Evolutionary conservation across 108 stramenopile species (phyloP), one percentile per base, ranked within the genome.

Genomic region (Aurantiochytrium sp.): DNA sequence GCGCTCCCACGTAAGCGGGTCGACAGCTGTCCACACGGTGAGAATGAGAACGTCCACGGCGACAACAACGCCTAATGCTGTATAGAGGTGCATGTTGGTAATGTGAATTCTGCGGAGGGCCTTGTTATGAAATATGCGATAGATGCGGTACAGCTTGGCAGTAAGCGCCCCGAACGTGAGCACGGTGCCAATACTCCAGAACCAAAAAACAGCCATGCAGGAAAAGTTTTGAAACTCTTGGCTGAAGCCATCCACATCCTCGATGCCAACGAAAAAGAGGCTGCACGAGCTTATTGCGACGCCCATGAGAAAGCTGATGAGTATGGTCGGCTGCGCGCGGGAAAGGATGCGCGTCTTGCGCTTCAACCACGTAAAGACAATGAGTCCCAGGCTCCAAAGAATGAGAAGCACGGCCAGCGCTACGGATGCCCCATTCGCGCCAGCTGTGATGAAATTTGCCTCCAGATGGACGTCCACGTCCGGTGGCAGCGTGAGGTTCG

Each of bases 311-410:
- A 83, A 83, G 25, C 19, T 21, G 3, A 53, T 83, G 23, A 83
- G n/a, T 6, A 83, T 83, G n/a, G 76, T 53, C 5, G 76, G 76
- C 76, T 83, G 76, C n/a, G 76, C 76, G 49, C 76, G 76, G 76
- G 76, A 83, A 10, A 83, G 44, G 76, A 83, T 83, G 0, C 76
- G 45, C 23, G 76, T 83, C n/a, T 25, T n/a, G 19, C 76, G 45
- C 76, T 83, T 83, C 51, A 53, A 12, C 76, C 76, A 83, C 14
- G 76, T 83, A 4, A 83, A 83, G 51, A 8, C 76, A 6, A 35
- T 35, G 45, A 83, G 76, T 0, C 19, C 19, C 19, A 83, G 19
- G 0, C 19, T 21, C 51, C 45, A 47, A 6, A 12, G 28, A 83
- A 83, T 83, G 45, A 83, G 76, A 25, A 47, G 19, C 3, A 83